Evolutionary conservation across 108 stramenopile genomes (phyloP).

Genomic region (Skeletonema costatum): DNA sequence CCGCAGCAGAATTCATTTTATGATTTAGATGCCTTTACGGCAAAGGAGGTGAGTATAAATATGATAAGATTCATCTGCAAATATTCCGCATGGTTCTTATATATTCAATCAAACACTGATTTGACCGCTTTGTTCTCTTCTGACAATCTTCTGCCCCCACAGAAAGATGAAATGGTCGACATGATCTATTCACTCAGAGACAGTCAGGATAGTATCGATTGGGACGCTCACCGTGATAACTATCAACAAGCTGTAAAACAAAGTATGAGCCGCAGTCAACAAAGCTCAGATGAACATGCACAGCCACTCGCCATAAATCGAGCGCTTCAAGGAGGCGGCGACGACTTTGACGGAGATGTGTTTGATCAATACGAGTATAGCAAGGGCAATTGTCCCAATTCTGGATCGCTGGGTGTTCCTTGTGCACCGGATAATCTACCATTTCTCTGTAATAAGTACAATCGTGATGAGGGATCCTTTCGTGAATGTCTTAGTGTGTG

Average conservation of each 20-base stretch:
- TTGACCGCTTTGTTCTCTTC: neutral
- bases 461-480: constrained; percentile 37
- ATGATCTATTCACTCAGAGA: constrained; percentile 21
- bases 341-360: constrained; percentile 37
- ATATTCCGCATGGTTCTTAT: neutral
- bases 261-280: neutral
- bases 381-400: constrained; percentile 35
- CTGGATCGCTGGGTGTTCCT: constrained; percentile 40
- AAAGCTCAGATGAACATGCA: neutral
- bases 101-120: neutral
- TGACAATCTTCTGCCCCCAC: neutral
- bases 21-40: neutral
- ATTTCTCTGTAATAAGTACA: constrained; percentile 51
- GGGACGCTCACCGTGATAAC: constrained; percentile 20
- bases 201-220: constrained; percentile 23
- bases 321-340: neutral
- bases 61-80: neutral
- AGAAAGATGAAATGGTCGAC: constrained; percentile 22
- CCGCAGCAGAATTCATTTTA: neutral
- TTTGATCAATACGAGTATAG: constrained; percentile 47
- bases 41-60: neutral
- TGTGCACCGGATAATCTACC: constrained; percentile 45
- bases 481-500: constrained; percentile 42
- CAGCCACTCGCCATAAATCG: neutral
- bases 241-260: constrained; percentile 5